These are phyloP conservation scores for Penicillium sp. DNA, from an alignment of 2,329 filamentous ascomycete species.

Conservation along the genomic window DNA sequence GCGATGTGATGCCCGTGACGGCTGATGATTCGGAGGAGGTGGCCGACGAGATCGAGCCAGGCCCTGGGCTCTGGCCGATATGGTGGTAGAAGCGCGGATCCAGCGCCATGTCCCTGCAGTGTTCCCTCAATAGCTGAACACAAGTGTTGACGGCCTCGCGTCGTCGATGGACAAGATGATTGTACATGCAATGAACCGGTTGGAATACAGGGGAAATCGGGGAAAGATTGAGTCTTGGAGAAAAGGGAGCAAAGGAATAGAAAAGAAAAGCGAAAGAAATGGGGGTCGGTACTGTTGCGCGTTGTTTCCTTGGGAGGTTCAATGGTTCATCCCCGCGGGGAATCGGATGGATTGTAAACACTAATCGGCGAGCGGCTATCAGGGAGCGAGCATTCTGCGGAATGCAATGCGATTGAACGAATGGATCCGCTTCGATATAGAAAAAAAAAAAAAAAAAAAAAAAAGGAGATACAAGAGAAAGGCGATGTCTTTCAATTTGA, in stretches of 20 bases:
- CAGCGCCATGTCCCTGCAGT: constrained; percentile 41
- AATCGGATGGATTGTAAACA: constrained; percentile 6
- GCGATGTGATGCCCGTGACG: constrained; percentile 36
- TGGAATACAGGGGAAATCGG: constrained; percentile 13
- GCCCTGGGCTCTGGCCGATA: constrained; percentile 28
- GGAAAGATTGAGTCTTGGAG: not conserved
- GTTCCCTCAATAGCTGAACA: constrained; percentile 40
- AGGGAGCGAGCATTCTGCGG: constrained; percentile 20
- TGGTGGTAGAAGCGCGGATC: constrained; percentile 42
- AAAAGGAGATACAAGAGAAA: constrained; percentile 3
- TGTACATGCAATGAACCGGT: constrained; percentile 41
- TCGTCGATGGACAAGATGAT: constrained; percentile 37
- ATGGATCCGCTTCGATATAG: not conserved
- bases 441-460: constrained; percentile 1
- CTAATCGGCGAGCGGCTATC: constrained; percentile 1
- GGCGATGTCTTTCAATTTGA: too few species aligned
- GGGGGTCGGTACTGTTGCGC: not conserved
- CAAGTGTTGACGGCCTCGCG: constrained; percentile 40
- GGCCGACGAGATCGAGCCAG: constrained; percentile 36
- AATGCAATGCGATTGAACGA: constrained; percentile 8
- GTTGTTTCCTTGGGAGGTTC: constrained; percentile 4
- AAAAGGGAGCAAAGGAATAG: not conserved
- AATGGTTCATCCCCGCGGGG: constrained; percentile 8
- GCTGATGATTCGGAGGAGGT: constrained; percentile 34
- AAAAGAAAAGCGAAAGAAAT: not conserved